Conservation (phyloP, 371 early-diverging fungal genomes). For the Cladochytrium tenue region DNA sequence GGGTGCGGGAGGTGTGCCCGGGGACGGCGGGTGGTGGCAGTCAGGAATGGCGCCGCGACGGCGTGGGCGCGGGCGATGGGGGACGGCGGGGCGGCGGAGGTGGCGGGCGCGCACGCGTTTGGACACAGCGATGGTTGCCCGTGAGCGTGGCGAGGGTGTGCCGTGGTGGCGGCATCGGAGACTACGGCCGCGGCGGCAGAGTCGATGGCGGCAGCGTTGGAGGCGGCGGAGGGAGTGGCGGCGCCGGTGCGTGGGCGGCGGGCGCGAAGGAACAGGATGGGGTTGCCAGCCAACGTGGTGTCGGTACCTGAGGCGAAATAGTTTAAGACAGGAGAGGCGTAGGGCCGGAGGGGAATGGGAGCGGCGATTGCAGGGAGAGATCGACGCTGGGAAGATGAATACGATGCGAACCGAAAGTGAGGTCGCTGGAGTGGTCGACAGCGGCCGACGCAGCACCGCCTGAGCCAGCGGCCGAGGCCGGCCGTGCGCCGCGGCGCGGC, state of each 20-base stretch:
- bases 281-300: slow-evolving; percentile 41
- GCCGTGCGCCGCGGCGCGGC: no score
- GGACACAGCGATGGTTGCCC: no score
- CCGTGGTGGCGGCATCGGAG: not conserved
- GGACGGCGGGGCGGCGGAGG: no score
- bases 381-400: not conserved
- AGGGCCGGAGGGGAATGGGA: not conserved
- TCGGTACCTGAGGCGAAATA: slow-evolving; percentile 32
- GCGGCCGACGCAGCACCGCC: slow-evolving; percentile 7
- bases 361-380: not conserved
- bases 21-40: no score
- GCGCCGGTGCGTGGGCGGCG: not conserved
- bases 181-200: not conserved
- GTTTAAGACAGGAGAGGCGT: no score
- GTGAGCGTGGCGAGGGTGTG: not conserved
- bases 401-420: slow-evolving; percentile 34
- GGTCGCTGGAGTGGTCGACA: slow-evolving; percentile 30
- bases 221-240: not conserved
- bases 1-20: no score
- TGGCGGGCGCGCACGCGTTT: no score
- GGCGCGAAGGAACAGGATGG: slow-evolving; percentile 39
- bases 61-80: no score
- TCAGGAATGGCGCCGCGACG: no score
- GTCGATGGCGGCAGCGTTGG: not conserved
- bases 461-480: no score